phyloP scores from a whole-genome alignment of 495 filamentous ascomycete genomes.

The Tuber aestivum region DNA sequence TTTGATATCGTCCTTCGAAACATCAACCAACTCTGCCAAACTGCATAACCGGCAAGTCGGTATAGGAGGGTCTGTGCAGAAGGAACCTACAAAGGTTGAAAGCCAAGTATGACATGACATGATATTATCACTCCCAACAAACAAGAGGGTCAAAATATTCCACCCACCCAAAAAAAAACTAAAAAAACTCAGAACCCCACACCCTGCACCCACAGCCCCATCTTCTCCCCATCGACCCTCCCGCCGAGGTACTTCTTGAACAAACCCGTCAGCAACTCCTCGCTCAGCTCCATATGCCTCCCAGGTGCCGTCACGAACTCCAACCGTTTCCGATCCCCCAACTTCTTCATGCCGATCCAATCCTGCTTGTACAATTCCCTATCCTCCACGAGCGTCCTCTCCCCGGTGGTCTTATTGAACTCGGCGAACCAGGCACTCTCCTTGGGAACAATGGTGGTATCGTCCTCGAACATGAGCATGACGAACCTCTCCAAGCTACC shows the following conservation, averaged over 20 bases:
- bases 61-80: no score
- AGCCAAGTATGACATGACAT: neutral
- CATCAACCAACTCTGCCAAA: neutral
- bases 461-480: conserved; percentile 85
- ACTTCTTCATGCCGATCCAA: conserved; percentile 77
- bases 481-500: conserved; percentile 66
- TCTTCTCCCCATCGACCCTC: conserved; percentile 14
- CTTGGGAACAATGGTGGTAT: conserved; percentile 80
- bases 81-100: no score
- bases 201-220: neutral
- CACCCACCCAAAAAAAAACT: neutral
- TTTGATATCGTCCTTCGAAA: neutral
- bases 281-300: conserved; percentile 74
- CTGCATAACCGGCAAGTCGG: no score
- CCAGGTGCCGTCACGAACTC: conserved; percentile 66
- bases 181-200: neutral
- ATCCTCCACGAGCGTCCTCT: conserved; percentile 63
- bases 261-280: conserved; percentile 57
- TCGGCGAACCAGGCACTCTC: conserved; percentile 89
- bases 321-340: conserved; percentile 75
- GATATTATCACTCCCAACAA: neutral
- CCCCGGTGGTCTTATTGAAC: conserved; percentile 60
- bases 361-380: conserved; percentile 77
- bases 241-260: conserved; percentile 62
- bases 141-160: neutral